Evolutionary conservation across 192 early-diverging fungal genomes (phyloP).

Genomic region (Phycomyces blakesleeanus): DNA sequence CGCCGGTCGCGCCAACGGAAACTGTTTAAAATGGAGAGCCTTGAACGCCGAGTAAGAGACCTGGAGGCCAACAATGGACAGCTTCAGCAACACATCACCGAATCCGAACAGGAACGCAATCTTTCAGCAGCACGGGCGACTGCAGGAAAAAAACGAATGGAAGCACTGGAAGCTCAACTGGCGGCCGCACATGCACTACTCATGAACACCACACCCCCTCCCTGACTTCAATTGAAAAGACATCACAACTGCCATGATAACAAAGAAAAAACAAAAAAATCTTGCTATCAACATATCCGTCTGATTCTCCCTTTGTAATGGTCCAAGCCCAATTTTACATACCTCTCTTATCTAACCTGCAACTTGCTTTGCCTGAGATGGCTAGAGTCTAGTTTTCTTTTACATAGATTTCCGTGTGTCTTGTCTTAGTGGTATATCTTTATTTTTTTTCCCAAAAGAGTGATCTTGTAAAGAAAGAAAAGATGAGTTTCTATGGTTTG

Average conservation of each 20-base stretch:
- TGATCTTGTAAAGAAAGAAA: too few relatives aligned
- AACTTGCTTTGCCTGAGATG: slow-evolving; percentile 2
- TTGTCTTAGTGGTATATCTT: too few relatives aligned
- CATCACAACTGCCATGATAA: background rate
- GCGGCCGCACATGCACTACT: background rate
- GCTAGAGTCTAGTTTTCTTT: background rate
- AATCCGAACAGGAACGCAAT: slow-evolving; percentile 9
- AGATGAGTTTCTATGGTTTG: too few relatives aligned
- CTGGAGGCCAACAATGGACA: slow-evolving; percentile 14
- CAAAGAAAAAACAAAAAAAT: background rate
- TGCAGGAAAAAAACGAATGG: slow-evolving; percentile 1
- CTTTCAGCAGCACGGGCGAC: slow-evolving; percentile 7
- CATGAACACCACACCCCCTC: background rate
- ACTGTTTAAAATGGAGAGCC: slow-evolving; percentile 11
- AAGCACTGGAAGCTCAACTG: slow-evolving; percentile 24
- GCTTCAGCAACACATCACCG: slow-evolving; percentile 9
- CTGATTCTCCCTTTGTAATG: background rate
- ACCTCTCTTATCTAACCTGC: background rate
- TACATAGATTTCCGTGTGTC: background rate
- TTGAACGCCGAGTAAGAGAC: slow-evolving; percentile 16
- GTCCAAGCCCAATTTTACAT: background rate
- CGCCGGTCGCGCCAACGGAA: slow-evolving; percentile 24
- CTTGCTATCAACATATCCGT: background rate
- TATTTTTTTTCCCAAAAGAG: too few relatives aligned
- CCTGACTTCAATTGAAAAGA: background rate